phyloP scores from a whole-genome alignment of 257 asterid species.

The Fraxinus excelsior region DNA sequence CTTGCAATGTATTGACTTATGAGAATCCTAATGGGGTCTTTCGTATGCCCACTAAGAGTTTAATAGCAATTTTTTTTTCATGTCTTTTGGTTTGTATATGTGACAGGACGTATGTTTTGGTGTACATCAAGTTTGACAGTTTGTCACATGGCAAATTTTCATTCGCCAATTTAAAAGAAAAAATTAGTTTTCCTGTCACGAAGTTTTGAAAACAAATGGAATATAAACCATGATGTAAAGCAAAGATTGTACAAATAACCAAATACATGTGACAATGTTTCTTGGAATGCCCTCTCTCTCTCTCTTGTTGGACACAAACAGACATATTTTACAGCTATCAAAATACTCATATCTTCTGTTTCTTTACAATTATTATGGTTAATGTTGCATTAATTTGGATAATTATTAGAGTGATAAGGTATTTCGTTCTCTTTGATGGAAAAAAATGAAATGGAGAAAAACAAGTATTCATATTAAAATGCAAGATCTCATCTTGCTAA shows the following conservation, averaged over 20 bases:
- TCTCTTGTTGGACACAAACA: slow-evolving; percentile 16
- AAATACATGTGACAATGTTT: background rate
- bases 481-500: background rate
- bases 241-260: too few relatives aligned
- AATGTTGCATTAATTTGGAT: background rate
- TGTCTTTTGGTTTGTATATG: slow-evolving; percentile 4
- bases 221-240: too few relatives aligned
- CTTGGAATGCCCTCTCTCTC: slow-evolving; percentile 4
- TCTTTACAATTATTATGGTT: background rate
- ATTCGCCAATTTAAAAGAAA: too few relatives aligned
- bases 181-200: too few relatives aligned
- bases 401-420: background rate
- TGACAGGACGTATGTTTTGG: background rate
- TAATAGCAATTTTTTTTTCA: slow-evolving; percentile 8
- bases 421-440: too few relatives aligned
- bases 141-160: too few relatives aligned
- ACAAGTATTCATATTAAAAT: background rate
- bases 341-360: background rate
- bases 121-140: too few relatives aligned
- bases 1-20: slow-evolving; percentile 31
- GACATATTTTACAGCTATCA: background rate
- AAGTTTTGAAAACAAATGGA: too few relatives aligned
- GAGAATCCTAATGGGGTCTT: slow-evolving; percentile 36
- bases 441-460: background rate
- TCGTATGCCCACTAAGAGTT: slow-evolving; percentile 19